phyloP scores from a whole-genome alignment of 1,284 basidiomycete species.

The Marasmius tenuissimus region DNA sequence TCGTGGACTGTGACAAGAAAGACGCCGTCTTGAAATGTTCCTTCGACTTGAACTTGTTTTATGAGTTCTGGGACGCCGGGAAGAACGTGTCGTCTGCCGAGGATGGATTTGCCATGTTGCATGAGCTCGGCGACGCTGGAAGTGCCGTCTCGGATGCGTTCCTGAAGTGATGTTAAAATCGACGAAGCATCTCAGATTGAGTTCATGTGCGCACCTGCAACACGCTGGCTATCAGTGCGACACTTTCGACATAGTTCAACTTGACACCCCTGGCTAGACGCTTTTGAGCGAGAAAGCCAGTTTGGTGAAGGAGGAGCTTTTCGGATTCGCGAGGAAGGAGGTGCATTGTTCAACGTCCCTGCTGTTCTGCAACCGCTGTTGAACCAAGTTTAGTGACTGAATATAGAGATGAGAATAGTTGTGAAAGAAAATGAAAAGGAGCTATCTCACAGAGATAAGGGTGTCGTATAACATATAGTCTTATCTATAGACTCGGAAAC shows the following conservation, averaged over 20 bases:
- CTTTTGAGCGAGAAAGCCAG: constrained; percentile 89
- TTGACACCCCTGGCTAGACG: constrained; percentile 88
- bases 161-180: constrained; percentile 26
- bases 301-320: constrained; percentile 58
- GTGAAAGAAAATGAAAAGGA: too few species aligned
- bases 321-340: constrained; percentile 51
- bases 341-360: constrained; percentile 32
- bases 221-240: constrained; percentile 87
- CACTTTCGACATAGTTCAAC: constrained; percentile 87
- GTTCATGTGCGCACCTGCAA: constrained; percentile 68
- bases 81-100: constrained; percentile 91
- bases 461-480: too few species aligned
- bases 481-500: too few species aligned
- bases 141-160: constrained; percentile 93
- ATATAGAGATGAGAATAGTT: too few species aligned
- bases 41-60: constrained; percentile 90
- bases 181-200: neutral
- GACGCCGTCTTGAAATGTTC: constrained; percentile 85
- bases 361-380: too few species aligned
- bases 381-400: too few species aligned
- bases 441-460: too few species aligned
- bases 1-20: constrained; percentile 95
- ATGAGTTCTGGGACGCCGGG: constrained; percentile 68
- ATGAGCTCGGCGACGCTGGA: constrained; percentile 89
- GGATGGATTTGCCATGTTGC: constrained; percentile 86